Evolutionary conservation across 2,329 filamentous ascomycete species (phyloP), one percentile per base, ranked within the genome.

Genomic region (Knoxdaviesia proteae): DNA sequence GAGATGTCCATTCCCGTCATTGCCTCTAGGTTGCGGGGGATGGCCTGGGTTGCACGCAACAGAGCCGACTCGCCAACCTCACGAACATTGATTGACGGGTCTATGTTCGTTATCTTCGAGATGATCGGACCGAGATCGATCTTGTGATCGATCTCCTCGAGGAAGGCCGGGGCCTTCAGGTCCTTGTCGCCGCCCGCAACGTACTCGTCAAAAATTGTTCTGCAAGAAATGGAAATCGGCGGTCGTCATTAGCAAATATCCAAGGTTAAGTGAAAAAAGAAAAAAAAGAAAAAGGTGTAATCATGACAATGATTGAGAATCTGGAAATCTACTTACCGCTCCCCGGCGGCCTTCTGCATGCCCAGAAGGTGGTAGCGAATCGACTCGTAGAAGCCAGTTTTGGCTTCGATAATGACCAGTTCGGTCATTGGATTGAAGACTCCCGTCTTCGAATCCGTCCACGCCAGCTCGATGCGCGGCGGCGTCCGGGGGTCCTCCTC

Each of bases 371-470:
- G 20, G 20, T 93, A 74, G 0, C 82, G 69, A 35, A 73, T 67
- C 0, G 81, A 74, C 55, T 94, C 87, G 48, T 74, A 94, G 53
- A 86, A 93, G 1, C 80, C 77, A 0, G 58, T 57, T 3, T 77
- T 69, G 1, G 80, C 69, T 53, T 94, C 84, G 0, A 94, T 61
- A 82, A 94, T 93, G 7, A 87, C 58, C 56, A 77, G 77, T 50
- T 80, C 74, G 34, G 69, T 57, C 10, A 69, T 67, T 0, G 84
- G 75, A 51, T 94, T 80, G 40, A 92, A 63, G 3, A 68, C 46
- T 0, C 76, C 61, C 30, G 86, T 71, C 3, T 71, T 60, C 0
- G 64, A 51, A 6, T 68, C 57, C 0, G 71, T 69, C 61, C 84
- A 87, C 52, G 79, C 78, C 0, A 94, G 61, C 49, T 94, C 84